A percentile compares a stretch with the other conserved stretches of the same genome.
Conservation (phyloP, 352 stramenopile species). For the Globisporangium barbulae region DNA sequence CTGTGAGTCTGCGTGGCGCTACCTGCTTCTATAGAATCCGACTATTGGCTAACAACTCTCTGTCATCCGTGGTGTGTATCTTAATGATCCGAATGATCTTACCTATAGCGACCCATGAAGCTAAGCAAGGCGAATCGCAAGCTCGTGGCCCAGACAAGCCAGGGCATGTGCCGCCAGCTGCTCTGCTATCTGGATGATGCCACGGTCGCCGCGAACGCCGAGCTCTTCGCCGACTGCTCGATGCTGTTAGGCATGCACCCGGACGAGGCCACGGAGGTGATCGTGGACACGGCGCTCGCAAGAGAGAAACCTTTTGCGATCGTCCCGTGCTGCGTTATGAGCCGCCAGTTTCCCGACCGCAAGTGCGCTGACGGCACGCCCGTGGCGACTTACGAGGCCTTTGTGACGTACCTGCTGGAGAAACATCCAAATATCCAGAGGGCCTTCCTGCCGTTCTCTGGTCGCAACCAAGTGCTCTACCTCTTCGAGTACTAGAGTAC, state of each 20-base stretch:
- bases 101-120: slow-evolving; percentile 71
- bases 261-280: slow-evolving; percentile 94
- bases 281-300: slow-evolving; percentile 89
- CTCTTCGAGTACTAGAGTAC: slow-evolving; percentile 46
- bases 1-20: slow-evolving; percentile 31
- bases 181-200: slow-evolving; percentile 56
- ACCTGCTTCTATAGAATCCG: neutral
- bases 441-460: slow-evolving; percentile 73
- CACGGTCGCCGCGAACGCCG: slow-evolving; percentile 37
- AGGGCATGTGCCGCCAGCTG: slow-evolving; percentile 52
- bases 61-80: neutral
- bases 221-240: slow-evolving; percentile 77
- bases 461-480: slow-evolving; percentile 85
- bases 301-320: slow-evolving; percentile 93
- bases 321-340: slow-evolving; percentile 97
- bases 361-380: slow-evolving; percentile 46
- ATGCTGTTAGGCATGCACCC: slow-evolving; percentile 94
- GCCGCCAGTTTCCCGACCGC: slow-evolving; percentile 86
- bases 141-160: slow-evolving; percentile 45
- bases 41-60: neutral
- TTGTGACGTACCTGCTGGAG: slow-evolving; percentile 78
- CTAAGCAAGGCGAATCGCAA: slow-evolving; percentile 69
- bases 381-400: slow-evolving; percentile 79
- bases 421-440: slow-evolving; percentile 69
- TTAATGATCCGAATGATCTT: neutral